Evolutionary conservation across 345 rosid species (phyloP), one percentile per base, ranked within the genome.

Genomic region (Syzygium oleosum): DNA sequence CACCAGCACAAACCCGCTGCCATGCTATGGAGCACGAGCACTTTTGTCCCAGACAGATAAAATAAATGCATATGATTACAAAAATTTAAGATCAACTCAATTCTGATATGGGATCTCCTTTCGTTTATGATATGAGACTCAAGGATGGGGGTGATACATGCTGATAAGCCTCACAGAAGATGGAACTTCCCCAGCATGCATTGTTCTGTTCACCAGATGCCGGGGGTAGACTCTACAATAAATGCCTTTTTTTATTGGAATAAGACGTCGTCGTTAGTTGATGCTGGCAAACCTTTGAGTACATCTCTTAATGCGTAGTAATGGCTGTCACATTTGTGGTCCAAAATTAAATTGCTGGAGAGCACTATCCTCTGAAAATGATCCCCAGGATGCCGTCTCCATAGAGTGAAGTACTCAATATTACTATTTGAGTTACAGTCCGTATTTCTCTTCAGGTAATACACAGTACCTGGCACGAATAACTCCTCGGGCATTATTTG

Each of bases 311-410:
- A 88, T 3, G 98, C 99, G 9, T 91, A 93, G 91, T 93, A 94
- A 90, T 98, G 99, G 92, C 94, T 94, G 88, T 95, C 99, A 52
- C 99, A 98, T 90, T 93, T 95, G 88, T 98, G 99, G 87, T 97
- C 98, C 14, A 96, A 93, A 86, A 96, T 93, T 88, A 98, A 88
- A 91, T 96, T 96, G 91, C 94, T 92, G 8, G 99, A 93, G 53
- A 98, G 95, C 87, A 97, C 90, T 90, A 98, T 98, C 90, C 93
- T 93, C 92, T 94, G 98, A 89, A 95, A 95, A 91, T 98, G 99
- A 88, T 95, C 96, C 85, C 95, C 97, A 23, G 97, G 96, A 90
- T 92, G 91, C 91, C 99, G 93, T 91, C 92, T 94, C 98, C 94
- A 94, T n/a, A 96, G 95, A 13, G 92, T 94, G 91, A 92, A 98